Base-by-base conservation (phyloP, 768 basidiomycete genomes). In the Rhizopogon sp. region DNA sequence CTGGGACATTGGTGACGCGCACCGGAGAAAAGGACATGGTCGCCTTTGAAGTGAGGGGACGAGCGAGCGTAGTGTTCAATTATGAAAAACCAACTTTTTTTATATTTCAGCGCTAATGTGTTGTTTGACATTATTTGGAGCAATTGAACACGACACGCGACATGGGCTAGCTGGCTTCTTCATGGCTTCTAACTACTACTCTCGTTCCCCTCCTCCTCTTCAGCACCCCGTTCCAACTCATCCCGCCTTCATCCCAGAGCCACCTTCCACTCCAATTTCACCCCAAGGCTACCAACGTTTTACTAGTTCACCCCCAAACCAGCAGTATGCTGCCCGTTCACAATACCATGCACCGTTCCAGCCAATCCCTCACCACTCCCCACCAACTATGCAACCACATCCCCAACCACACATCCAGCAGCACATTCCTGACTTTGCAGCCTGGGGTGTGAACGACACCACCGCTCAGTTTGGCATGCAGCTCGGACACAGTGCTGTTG, bases 391-490 rank as follows among this genome's bases (percentile, higher is more conserved):
- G 63, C 41, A 72, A 68, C 53, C 67, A 64, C 29, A 71, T 64
- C 66, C 74, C 55, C 70, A 71, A 39, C 66, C 70, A 54, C 64
- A 71, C 33, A 74, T 69, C 33, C 67, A 60, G 39, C 70, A 60
- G 35, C 69, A 68, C 3, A 58, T 67, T 13, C 68, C 75, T 8
- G 74, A 70, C 35, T 88, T 87, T 60, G 78, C 77, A 9, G 84
- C 86, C 13, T 91, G 88, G 88, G 89, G 90, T 0, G 79, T 98
- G 71, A 88, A 97, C 69, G 91, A 91, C 64, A 85, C 93, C 9
- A 98, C 97, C 2, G 91, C 97, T 0, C 89, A 95, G 69, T 87
- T 99, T 66, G 93, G 96, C 20, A 91, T 98, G 83, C 96, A 98
- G 69, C 83, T 98, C 31, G 95, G 96, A 3, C 85, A 85, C 59